phyloP scores from a whole-genome alignment of 176 grass and related monocot species.

The Carex parvula region DNA sequence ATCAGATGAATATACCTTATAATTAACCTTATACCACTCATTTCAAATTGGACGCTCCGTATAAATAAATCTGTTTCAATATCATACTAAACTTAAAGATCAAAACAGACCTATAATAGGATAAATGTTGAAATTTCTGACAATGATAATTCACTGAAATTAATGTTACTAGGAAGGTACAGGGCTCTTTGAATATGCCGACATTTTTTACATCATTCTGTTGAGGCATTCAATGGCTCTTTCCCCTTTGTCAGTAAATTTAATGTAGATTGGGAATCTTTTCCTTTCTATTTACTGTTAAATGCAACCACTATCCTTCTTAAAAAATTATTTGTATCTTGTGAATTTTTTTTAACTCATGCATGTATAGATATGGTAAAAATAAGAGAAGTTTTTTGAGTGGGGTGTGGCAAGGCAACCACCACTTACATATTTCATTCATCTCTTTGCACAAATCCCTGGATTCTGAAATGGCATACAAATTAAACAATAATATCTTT shows the following conservation, averaged over 20 bases:
- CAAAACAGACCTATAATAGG: neutral
- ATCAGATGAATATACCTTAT: neutral
- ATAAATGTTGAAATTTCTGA: neutral
- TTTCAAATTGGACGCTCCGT: neutral
- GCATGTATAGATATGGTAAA: neutral
- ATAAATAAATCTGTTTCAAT: neutral
- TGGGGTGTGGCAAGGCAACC: neutral
- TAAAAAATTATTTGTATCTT: neutral
- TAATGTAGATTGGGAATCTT: neutral
- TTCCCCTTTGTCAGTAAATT: neutral
- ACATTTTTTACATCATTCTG: constrained; percentile 10
- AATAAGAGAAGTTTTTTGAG: neutral
- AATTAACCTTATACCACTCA: neutral
- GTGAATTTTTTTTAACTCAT: neutral
- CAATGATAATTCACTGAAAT: constrained; percentile 2
- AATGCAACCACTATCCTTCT: neutral
- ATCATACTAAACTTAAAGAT: neutral
- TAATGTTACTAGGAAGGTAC: neutral
- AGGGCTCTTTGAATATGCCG: neutral
- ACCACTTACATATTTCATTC: neutral
- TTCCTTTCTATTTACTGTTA: neutral
- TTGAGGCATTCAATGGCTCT: constrained; percentile 6
- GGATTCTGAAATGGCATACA: neutral
- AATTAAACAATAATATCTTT: constrained; percentile 5
- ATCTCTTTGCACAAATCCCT: neutral